Percentiles rank a stretch among this genome's conserved stretches.
Conservation (phyloP, 2,329 filamentous ascomycete species). For the Scedosporium dehoogii region DNA sequence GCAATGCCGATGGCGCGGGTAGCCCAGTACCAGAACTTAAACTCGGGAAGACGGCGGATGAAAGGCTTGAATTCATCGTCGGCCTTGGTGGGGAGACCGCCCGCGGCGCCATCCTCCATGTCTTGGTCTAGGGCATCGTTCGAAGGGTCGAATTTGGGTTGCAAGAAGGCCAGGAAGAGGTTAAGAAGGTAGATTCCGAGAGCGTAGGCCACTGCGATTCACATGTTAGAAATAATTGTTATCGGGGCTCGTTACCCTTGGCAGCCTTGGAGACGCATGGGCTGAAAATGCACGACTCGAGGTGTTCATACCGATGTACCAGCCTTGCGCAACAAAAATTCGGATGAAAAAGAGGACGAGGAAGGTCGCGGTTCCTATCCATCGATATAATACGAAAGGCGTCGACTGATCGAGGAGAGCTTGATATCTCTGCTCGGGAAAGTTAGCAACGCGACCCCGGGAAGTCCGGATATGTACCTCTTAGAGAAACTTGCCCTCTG, state of each 20-base stretch:
- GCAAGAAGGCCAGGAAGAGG: conserved; percentile 95
- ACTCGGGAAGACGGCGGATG: conserved; percentile 90
- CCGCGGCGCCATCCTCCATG: conserved; percentile 83
- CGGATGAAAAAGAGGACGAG: conserved; percentile 78
- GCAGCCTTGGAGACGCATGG: neutral
- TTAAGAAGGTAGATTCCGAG: conserved; percentile 98
- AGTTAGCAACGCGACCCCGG: conserved; percentile 13
- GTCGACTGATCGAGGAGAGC: conserved; percentile 88
- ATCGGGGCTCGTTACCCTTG: neutral
- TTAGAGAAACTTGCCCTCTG: conserved; percentile 49
- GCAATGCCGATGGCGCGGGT: conserved; percentile 76
- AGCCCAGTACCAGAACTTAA: conserved; percentile 99
- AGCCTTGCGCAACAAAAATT: conserved; percentile 87
- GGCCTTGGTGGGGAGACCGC: conserved; percentile 80
- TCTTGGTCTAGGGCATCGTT: conserved; percentile 85
- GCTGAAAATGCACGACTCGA: neutral
- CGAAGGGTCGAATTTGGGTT: conserved; percentile 97
- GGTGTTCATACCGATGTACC: conserved; percentile 78
- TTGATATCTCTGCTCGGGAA: conserved; percentile 68
- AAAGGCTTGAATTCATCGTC: conserved; percentile 98
- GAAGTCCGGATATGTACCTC: neutral
- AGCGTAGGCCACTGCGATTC: conserved; percentile 67
- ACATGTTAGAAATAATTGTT: neutral
- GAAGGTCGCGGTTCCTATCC: conserved; percentile 69
- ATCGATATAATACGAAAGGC: conserved; percentile 81